Conservation (phyloP, 2,329 filamentous ascomycete genomes). For the Neonectria hederae region DNA sequence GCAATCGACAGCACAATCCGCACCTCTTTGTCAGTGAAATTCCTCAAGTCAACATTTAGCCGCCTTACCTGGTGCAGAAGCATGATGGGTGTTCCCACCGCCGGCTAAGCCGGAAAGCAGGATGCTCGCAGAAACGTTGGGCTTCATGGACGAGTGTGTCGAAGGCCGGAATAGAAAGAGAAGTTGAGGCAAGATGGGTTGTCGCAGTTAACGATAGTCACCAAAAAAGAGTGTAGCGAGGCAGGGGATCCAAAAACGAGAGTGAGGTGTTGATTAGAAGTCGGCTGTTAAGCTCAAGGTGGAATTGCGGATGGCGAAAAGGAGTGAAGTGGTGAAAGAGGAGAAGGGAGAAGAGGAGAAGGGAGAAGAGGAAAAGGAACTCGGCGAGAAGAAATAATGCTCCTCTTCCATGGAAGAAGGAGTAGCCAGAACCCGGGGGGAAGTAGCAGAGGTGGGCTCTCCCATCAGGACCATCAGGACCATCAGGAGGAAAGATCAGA, state of each 20-base stretch:
- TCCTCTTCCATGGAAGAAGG: not conserved
- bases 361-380: not conserved
- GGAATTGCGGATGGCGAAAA: slow-evolving; percentile 32
- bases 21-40: not conserved
- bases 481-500: not conserved
- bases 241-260: slow-evolving; percentile 46
- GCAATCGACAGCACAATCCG: slow-evolving; percentile 34
- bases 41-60: not conserved
- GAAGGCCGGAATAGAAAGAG: slow-evolving; percentile 18
- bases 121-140: slow-evolving; percentile 15
- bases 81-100: slow-evolving; percentile 3
- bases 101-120: slow-evolving; percentile 26
- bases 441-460: not conserved
- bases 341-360: slow-evolving; percentile 8
- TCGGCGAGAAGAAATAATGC: not conserved
- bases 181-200: slow-evolving; percentile 38
- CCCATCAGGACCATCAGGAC: too few species aligned
- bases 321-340: slow-evolving; percentile 28
- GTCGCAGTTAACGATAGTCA: slow-evolving; percentile 46
- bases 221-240: slow-evolving; percentile 42
- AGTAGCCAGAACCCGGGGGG: not conserved
- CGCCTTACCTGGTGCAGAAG: slow-evolving; percentile 25
- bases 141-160: slow-evolving; percentile 36
- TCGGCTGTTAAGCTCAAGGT: slow-evolving; percentile 38
- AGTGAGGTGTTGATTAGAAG: slow-evolving; percentile 37